Percentiles rank a stretch among this genome's conserved stretches.
Evolutionary conservation across 164 flowering plant species (phyloP).

Genomic region (Dillenia turbinata): DNA sequence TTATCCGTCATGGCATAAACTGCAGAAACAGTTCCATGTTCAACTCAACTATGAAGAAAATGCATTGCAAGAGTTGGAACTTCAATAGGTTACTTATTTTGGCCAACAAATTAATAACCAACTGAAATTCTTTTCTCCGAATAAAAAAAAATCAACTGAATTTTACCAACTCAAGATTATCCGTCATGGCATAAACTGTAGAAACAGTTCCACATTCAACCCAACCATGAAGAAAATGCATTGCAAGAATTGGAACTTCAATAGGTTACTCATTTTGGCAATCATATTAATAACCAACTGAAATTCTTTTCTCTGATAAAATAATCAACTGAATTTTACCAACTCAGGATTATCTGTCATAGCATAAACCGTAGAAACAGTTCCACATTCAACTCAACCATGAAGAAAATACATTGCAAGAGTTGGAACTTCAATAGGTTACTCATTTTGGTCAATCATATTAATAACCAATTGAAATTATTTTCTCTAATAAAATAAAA

Average conservation of each 20-base stretch:
- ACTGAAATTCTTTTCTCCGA: background rate
- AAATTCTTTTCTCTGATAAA: background rate
- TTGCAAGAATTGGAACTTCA: background rate
- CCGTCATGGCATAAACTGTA: background rate
- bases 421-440: conserved; percentile 2
- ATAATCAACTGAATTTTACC: too few species aligned
- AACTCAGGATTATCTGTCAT: background rate
- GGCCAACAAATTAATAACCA: background rate
- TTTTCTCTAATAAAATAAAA: too few species aligned
- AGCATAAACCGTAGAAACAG: background rate
- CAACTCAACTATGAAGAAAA: conserved; percentile 12
- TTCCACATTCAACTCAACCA: background rate
- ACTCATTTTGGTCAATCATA: background rate
- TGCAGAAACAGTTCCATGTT: background rate
- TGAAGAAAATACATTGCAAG: conserved; percentile 8
- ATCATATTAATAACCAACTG: background rate
- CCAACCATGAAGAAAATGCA: conserved; percentile 11
- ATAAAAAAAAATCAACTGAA: too few species aligned
- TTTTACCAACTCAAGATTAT: too few species aligned
- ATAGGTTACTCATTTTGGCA: background rate
- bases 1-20: background rate
- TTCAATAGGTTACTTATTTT: background rate
- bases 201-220: background rate
- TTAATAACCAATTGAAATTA: background rate
- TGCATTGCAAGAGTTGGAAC: background rate